Evolutionary conservation across 2,329 filamentous ascomycete species (phyloP), one percentile per base, ranked within the genome.

Genomic region (Pyrenophora graminea): DNA sequence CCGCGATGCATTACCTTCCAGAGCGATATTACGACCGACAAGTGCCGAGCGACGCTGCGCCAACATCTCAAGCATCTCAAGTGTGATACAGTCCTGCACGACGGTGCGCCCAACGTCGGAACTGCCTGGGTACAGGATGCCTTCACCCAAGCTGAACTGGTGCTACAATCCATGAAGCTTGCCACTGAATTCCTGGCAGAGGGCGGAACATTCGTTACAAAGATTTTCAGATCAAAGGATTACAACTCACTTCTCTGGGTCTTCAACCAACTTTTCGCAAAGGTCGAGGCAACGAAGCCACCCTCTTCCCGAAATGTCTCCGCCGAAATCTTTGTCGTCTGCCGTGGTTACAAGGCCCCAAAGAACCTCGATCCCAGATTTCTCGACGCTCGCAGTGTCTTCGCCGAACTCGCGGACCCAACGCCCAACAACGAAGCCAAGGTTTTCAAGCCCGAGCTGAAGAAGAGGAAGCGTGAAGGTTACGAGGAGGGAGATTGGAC

Each of bases 271-370:
- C 82, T 99, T 1, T 99, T 99, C 78, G 82, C 83, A 40, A 95
- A 94, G 61, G 94, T 99, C 58, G 93, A 99, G 72, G 93, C 95
- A 41, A 99, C 94, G 4, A 99, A 99, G 75, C 94, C 94, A 3
- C 94, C 94, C 0, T 96, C 91, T 0, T 96, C 91, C 7, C 84
- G 94, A 79, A 97, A 96, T 67, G 93, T 99, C 45, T 97, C 91
- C 6, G 94, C 94, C 60, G 94, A 99, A 79, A 97, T 97, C 34
- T 99, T 99, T 79, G 93, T 97, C 58, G 94, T 99, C 30, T 97
- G 93, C 76, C 85, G 88, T 61, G 94, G 93, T 17, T 99, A 86
- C 80, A 97, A 97, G 77, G 93, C 93, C 0, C 94, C 94, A 3
- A 97, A 97, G 77, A 84, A 86, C 58, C 85, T 99, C 52, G 94